phyloP scores from a whole-genome alignment of 2,329 filamentous ascomycete genomes.

The Ophiosphaerella narmari region DNA sequence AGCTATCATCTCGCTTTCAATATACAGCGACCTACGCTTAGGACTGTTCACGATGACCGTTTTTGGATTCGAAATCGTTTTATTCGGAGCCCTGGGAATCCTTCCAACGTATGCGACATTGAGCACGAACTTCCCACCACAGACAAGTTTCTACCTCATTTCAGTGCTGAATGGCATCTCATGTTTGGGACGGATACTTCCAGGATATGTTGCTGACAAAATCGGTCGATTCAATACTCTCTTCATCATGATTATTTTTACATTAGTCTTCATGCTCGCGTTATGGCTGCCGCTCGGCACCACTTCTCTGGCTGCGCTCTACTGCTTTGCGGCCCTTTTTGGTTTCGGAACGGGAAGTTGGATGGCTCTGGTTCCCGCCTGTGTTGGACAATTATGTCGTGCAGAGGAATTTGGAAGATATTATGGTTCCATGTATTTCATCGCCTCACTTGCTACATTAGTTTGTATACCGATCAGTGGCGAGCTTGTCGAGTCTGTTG shows the following conservation, averaged over 20 bases:
- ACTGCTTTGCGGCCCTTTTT: conserved; percentile 50
- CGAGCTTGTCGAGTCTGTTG: conserved; percentile 41
- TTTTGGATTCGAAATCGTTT: conserved; percentile 45
- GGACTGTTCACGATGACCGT: conserved; percentile 42
- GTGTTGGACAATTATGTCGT: conserved; percentile 54
- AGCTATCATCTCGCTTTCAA: conserved; percentile 41
- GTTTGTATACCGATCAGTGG: conserved; percentile 44
- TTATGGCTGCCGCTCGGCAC: conserved; percentile 43
- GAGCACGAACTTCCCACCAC: conserved; percentile 37
- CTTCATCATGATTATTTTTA: conserved; percentile 42
- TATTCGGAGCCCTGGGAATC: conserved; percentile 48
- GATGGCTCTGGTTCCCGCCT: conserved; percentile 52
- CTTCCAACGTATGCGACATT: conserved; percentile 50
- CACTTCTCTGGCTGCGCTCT: conserved; percentile 39
- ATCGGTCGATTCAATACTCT: conserved; percentile 50
- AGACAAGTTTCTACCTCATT: conserved; percentile 45
- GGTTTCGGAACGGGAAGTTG: conserved; percentile 55
- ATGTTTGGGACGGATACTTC: conserved; percentile 47
- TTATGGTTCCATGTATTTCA: conserved; percentile 55
- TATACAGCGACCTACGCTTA: conserved; percentile 41
- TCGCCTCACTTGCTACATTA: conserved; percentile 42
- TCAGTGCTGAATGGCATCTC: conserved; percentile 49
- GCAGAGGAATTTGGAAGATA: conserved; percentile 55
- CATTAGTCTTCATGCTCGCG: conserved; percentile 42
- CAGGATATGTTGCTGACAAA: conserved; percentile 47